Conservation (phyloP, 1,284 basidiomycete species). For the Kalmanozyma brasiliensis region DNA sequence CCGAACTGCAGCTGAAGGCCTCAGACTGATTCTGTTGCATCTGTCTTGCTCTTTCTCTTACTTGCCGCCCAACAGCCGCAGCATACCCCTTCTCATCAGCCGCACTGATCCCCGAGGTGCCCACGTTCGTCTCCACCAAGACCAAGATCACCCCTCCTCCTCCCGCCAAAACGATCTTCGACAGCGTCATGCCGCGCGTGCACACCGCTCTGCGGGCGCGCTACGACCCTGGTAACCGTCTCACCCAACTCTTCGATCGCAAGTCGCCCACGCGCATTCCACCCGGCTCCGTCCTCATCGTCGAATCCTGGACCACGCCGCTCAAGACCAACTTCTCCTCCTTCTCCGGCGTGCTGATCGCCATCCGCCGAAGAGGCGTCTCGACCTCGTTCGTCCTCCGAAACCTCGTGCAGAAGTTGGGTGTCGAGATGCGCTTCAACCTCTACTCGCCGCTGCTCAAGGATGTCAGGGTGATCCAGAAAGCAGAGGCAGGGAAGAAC, state of each 20-base stretch:
- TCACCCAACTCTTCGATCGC: conserved; percentile 63
- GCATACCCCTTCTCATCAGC: conserved; percentile 53
- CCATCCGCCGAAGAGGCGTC: conserved; percentile 59
- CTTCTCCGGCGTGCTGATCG: conserved; percentile 65
- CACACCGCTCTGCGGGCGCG: conserved; percentile 56
- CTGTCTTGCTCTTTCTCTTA: no score
- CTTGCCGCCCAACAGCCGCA: conserved; percentile 9
- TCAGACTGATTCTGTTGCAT: no score
- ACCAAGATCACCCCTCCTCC: conserved; percentile 43
- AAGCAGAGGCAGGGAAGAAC: conserved; percentile 59
- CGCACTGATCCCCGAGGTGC: conserved; percentile 40
- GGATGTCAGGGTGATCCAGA: conserved; percentile 61
- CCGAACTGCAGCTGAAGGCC: no score
- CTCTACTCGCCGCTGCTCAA: conserved; percentile 65
- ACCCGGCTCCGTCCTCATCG: conserved; percentile 62
- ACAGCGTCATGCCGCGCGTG: conserved; percentile 58
- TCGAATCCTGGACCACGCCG: conserved; percentile 62
- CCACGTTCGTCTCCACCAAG: conserved; percentile 39
- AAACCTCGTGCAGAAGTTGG: conserved; percentile 64
- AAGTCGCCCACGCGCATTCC: conserved; percentile 56
- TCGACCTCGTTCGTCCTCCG: conserved; percentile 65
- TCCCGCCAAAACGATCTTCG: conserved; percentile 34
- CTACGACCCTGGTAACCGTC: conserved; percentile 54
- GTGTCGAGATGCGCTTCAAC: conserved; percentile 66
- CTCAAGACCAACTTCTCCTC: conserved; percentile 57